These are phyloP conservation scores for Usnea hakonensis DNA, from an alignment of 495 filamentous ascomycete genomes.

Conservation along the genomic window DNA sequence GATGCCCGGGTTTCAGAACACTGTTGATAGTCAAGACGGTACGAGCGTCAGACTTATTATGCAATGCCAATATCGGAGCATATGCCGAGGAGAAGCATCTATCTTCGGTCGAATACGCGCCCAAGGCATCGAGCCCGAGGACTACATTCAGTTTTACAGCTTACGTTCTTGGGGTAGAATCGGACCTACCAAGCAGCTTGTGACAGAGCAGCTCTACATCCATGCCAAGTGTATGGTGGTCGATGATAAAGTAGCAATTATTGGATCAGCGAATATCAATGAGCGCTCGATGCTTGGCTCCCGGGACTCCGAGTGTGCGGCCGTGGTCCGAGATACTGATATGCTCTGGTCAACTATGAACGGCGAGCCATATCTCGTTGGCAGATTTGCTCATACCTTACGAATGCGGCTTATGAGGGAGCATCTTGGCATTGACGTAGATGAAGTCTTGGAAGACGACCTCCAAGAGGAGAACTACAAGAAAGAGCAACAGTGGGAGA, in stretches of 20 bases:
- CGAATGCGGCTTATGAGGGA: slow-evolving; percentile 94
- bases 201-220: slow-evolving; percentile 96
- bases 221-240: slow-evolving; percentile 97
- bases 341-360: slow-evolving; percentile 92
- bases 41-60: slow-evolving; percentile 93
- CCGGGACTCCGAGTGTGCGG: slow-evolving; percentile 86
- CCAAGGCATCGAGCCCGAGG: slow-evolving; percentile 85
- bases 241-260: slow-evolving; percentile 87
- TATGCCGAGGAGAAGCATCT: slow-evolving; percentile 85
- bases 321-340: slow-evolving; percentile 87
- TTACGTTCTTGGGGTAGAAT: slow-evolving; percentile 91
- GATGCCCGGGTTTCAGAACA: slow-evolving; percentile 97
- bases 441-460: slow-evolving; percentile 81
- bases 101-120: slow-evolving; percentile 82
- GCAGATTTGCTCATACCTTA: slow-evolving; percentile 85
- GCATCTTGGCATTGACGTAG: slow-evolving; percentile 90
- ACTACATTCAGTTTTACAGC: slow-evolving; percentile 94
- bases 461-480: slow-evolving; percentile 27
- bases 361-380: slow-evolving; percentile 78
- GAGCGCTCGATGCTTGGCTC: slow-evolving; percentile 91
- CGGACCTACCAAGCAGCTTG: slow-evolving; percentile 68
- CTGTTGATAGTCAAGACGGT: slow-evolving; percentile 86
- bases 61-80: slow-evolving; percentile 96
- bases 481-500: slow-evolving; percentile 29
- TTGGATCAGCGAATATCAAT: slow-evolving; percentile 98